phyloP scores from a whole-genome alignment of 179 eudicot genomes.

The Camellia oleifera region DNA sequence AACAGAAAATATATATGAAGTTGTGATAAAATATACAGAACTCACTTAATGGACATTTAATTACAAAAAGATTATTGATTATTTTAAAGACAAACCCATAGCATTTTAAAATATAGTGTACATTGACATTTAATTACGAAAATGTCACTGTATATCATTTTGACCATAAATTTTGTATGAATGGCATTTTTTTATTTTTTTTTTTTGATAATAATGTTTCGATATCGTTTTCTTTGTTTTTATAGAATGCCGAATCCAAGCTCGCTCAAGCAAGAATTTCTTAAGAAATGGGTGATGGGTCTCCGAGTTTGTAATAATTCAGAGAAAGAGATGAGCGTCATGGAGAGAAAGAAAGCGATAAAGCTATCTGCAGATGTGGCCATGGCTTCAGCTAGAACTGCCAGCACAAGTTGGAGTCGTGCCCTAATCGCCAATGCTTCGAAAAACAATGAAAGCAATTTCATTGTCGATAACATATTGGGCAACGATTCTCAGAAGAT shows the following conservation, averaged over 20 bases:
- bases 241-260: conserved; percentile 19
- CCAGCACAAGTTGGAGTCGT: conserved; percentile 38
- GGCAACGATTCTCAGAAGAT: conserved; percentile 12
- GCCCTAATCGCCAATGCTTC: conserved; percentile 37
- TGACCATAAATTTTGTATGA: no score
- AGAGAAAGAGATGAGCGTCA: conserved; percentile 32
- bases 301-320: conserved; percentile 29
- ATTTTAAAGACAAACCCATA: no score
- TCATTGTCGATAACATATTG: conserved; percentile 22
- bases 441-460: conserved; percentile 18
- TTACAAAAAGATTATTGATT: no score
- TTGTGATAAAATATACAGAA: no score
- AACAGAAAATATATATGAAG: background rate
- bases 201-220: background rate
- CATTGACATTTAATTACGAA: no score
- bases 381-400: conserved; percentile 45
- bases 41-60: no score
- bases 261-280: conserved; percentile 36
- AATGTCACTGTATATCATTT: no score
- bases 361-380: conserved; percentile 55
- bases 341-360: conserved; percentile 45
- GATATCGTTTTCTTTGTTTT: background rate
- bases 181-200: no score
- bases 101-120: no score
- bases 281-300: conserved; percentile 49